phyloP scores from a whole-genome alignment of 2,329 filamentous ascomycete genomes.

The Gliomastix tumulicola region DNA sequence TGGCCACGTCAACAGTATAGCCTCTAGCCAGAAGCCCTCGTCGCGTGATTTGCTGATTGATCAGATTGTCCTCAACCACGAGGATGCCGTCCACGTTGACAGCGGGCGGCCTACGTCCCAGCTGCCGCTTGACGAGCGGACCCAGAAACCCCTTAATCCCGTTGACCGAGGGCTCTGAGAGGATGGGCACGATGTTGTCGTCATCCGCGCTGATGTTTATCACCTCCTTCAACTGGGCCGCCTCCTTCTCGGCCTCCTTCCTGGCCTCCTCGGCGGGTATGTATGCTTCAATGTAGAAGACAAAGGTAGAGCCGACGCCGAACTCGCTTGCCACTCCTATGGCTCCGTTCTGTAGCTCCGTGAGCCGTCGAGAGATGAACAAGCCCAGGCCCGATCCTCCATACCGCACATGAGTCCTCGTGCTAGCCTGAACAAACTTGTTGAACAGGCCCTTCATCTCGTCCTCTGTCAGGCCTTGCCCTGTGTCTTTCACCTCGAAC shows the following conservation, averaged over 20 bases:
- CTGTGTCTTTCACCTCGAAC: constrained; percentile 72
- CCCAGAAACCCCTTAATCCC: no score
- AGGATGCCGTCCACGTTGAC: constrained; percentile 34
- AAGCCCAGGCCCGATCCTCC: constrained; percentile 73
- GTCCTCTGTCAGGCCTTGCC: constrained; percentile 62
- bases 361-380: constrained; percentile 73
- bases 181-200: constrained; percentile 4
- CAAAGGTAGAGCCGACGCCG: constrained; percentile 67
- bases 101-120: constrained; percentile 16
- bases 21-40: constrained; percentile 42
- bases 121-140: constrained; percentile 3
- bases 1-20: constrained; percentile 45
- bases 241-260: constrained; percentile 30
- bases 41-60: constrained; percentile 51
- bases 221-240: constrained; percentile 21
- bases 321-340: constrained; percentile 67
- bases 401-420: constrained; percentile 70
- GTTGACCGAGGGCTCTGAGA: no score
- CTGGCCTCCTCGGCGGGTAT: constrained; percentile 30
- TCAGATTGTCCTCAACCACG: constrained; percentile 54
- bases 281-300: constrained; percentile 63
- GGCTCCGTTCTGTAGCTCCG: constrained; percentile 72
- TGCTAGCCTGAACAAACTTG: constrained; percentile 71
- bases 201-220: constrained; percentile 13
- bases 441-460: constrained; percentile 73